Evolutionary conservation across 371 early-diverging fungal genomes (phyloP).

Genomic region (Funneliformis caledonium): DNA sequence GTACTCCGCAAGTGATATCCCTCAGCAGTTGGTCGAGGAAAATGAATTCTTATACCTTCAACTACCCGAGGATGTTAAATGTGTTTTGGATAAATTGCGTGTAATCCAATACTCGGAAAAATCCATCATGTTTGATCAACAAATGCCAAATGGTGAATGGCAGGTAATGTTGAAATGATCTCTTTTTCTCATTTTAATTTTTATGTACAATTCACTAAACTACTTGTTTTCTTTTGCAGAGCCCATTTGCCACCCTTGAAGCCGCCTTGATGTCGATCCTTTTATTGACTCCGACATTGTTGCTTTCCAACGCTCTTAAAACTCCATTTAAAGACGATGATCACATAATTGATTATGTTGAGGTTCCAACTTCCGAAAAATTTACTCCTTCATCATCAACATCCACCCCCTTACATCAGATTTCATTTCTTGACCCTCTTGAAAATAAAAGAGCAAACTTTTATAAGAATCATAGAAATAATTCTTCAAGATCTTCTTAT

Average conservation of each 20-base stretch:
- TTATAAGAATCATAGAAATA: neutral
- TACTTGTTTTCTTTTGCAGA: neutral
- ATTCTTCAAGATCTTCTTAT: constrained; percentile 10
- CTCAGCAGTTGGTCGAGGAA: neutral
- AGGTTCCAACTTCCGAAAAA: too few relatives aligned
- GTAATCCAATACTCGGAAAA: constrained; percentile 11
- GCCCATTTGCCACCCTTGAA: constrained; percentile 25
- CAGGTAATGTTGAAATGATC: constrained; percentile 13
- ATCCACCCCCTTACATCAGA: neutral
- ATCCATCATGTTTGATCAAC: constrained; percentile 14
- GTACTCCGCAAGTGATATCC: neutral
- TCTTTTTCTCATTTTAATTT: neutral
- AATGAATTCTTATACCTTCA: constrained; percentile 33
- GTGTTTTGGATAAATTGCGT: constrained; percentile 19
- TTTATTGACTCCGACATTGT: constrained; percentile 28
- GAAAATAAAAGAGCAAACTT: too few relatives aligned
- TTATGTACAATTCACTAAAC: neutral
- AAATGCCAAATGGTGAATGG: constrained; percentile 21
- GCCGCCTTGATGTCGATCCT: constrained; percentile 30
- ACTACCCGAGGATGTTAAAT: constrained; percentile 37
- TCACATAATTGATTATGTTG: neutral
- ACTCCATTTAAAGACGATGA: neutral
- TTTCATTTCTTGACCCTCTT: neutral
- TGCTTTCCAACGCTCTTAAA: neutral
- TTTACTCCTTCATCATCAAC: neutral